A percentile compares a stretch with the other conserved stretches of the same genome.
Evolutionary conservation across 2,329 filamentous ascomycete species (phyloP).

Genomic region (Sporothrix pallida): DNA sequence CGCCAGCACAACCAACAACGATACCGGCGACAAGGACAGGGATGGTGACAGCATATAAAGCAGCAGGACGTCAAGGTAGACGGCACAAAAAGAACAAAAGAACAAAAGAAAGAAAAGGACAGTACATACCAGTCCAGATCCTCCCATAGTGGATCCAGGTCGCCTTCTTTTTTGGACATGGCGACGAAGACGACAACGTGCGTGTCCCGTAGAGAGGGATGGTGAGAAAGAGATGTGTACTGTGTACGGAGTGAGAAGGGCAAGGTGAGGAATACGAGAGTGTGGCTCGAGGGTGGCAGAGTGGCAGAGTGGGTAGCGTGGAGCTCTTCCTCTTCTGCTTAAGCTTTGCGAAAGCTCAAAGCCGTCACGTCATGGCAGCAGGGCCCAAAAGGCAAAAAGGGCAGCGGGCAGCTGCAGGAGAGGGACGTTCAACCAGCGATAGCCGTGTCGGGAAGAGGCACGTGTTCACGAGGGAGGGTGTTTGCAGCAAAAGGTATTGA

Average conservation of each 20-base stretch:
- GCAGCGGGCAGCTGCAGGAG: constrained; percentile 14
- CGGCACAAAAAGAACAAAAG: constrained; percentile 8
- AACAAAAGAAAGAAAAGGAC: not conserved
- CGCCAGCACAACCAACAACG: not conserved
- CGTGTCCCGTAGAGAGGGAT: not conserved
- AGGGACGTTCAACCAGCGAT: not conserved
- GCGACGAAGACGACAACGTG: not conserved
- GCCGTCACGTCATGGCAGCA: constrained; percentile 30
- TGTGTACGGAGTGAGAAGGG: not conserved
- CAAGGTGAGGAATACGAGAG: constrained; percentile 11
- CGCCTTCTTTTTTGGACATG: constrained; percentile 50
- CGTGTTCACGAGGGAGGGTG: constrained; percentile 7
- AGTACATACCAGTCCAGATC: constrained; percentile 73
- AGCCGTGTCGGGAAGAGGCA: not conserved
- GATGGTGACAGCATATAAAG: not conserved
- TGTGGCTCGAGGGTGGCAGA: not conserved
- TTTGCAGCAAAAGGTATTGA: not conserved
- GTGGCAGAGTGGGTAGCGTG: not conserved
- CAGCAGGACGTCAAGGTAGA: not conserved
- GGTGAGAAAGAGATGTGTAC: not conserved
- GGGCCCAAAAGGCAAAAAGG: not conserved
- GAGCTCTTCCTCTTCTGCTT: constrained; percentile 19
- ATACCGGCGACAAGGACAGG: not conserved
- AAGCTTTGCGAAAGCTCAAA: not conserved
- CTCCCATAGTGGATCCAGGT: constrained; percentile 71